Evolutionary conservation across 1,284 basidiomycete genomes (phyloP).

Genomic region (Apiotrichum akiyoshidainum): DNA sequence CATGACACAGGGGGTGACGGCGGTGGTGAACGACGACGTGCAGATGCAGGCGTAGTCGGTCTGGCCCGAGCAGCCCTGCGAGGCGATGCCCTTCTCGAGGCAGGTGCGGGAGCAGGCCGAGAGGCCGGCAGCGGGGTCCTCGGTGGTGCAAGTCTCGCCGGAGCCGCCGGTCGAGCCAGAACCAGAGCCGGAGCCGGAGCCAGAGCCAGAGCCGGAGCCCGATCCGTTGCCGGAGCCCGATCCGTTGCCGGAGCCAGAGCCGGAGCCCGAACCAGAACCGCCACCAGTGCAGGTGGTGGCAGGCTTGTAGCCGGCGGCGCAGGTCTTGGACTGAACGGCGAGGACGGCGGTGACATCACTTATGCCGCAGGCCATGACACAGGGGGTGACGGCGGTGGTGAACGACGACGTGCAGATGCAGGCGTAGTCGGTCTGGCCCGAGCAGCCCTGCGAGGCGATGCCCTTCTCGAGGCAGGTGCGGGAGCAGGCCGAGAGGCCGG

Average conservation of each 20-base stretch:
- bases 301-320: neutral
- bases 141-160: no score
- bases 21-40: neutral
- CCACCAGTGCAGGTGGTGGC: neutral
- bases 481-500: no score
- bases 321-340: neutral
- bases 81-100: no score
- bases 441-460: neutral
- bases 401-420: constrained; percentile 7
- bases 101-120: no score
- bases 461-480: no score
- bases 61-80: neutral
- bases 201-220: no score
- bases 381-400: constrained; percentile 1
- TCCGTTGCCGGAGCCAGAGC: neutral
- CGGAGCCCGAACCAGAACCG: no score
- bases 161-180: no score
- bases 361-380: neutral
- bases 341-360: constrained; percentile 3
- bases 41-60: constrained; percentile 8
- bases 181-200: no score
- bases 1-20: constrained; percentile 2
- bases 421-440: neutral
- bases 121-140: no score
- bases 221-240: neutral